Conservation (phyloP, 1,139 yeast genomes). For the Nakaseomyces uthaithaninus region DNA sequence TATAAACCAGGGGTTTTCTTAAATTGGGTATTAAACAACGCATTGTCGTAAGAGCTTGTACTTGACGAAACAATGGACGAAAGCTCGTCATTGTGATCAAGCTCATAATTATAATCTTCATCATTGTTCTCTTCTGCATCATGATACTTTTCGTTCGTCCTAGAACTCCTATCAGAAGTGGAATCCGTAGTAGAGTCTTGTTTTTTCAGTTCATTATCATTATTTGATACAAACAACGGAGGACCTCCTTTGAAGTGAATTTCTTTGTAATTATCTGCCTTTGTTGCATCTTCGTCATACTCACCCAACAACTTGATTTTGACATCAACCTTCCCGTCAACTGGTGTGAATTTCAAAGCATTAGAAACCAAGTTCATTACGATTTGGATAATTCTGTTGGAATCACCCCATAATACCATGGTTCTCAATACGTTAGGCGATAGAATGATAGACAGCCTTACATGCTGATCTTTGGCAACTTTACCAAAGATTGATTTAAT, state of each 20-base stretch:
- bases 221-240: neutral
- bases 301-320: conserved; percentile 59
- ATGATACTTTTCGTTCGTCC: neutral
- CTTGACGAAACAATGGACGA: conserved; percentile 40
- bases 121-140: conserved; percentile 4
- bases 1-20: conserved; percentile 24
- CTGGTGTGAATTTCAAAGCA: conserved; percentile 82
- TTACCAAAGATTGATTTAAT: conserved; percentile 81
- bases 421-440: conserved; percentile 54
- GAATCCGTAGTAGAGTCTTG: neutral
- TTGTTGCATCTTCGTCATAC: conserved; percentile 48
- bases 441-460: conserved; percentile 48
- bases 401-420: conserved; percentile 71
- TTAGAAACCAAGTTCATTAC: conserved; percentile 83
- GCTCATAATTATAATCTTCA: neutral
- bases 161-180: neutral
- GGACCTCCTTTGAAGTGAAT: conserved; percentile 34
- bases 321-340: conserved; percentile 72
- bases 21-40: conserved; percentile 47
- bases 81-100: conserved; percentile 3
- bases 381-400: conserved; percentile 78
- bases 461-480: conserved; percentile 71
- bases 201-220: neutral
- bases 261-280: conserved; percentile 29
- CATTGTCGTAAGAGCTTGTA: conserved; percentile 49